phyloP scores from a whole-genome alignment of 1,284 basidiomycete species.

The Schizopora paradoxa region DNA sequence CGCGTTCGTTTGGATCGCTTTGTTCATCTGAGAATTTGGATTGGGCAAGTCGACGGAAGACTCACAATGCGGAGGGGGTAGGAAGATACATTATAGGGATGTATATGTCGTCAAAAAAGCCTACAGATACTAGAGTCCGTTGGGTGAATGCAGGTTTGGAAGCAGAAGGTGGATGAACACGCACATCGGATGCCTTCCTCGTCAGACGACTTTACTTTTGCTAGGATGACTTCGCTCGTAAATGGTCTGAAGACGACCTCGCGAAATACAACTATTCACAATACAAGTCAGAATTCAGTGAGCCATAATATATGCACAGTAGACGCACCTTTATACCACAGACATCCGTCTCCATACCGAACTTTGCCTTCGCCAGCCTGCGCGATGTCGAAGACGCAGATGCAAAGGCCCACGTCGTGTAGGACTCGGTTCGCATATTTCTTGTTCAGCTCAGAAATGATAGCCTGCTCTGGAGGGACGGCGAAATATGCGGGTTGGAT shows the following conservation, averaged over 20 bases:
- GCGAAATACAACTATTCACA: slow-evolving; percentile 72
- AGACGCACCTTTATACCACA: slow-evolving; percentile 86
- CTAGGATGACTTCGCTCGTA: slow-evolving; percentile 83
- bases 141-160: slow-evolving; percentile 3
- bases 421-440: slow-evolving; percentile 93
- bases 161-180: slow-evolving; percentile 26
- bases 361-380: slow-evolving; percentile 89
- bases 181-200: slow-evolving; percentile 78
- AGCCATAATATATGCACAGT: not conserved
- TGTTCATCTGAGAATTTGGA: slow-evolving; percentile 15
- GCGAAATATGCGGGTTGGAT: slow-evolving; percentile 75
- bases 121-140: slow-evolving; percentile 63
- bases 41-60: slow-evolving; percentile 13
- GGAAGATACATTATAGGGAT: slow-evolving; percentile 70
- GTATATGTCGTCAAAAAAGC: slow-evolving; percentile 94
- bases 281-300: not conserved
- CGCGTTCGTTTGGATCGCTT: slow-evolving; percentile 78
- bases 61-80: slow-evolving; percentile 74
- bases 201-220: slow-evolving; percentile 82
- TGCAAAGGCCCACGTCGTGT: slow-evolving; percentile 88
- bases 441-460: slow-evolving; percentile 79
- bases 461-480: slow-evolving; percentile 62
- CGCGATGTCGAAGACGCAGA: slow-evolving; percentile 84
- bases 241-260: slow-evolving; percentile 92
- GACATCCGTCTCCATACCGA: slow-evolving; percentile 88